Evolutionary conservation across 2,329 filamentous ascomycete genomes (phyloP).

Genomic region (Monosporascus sp.): DNA sequence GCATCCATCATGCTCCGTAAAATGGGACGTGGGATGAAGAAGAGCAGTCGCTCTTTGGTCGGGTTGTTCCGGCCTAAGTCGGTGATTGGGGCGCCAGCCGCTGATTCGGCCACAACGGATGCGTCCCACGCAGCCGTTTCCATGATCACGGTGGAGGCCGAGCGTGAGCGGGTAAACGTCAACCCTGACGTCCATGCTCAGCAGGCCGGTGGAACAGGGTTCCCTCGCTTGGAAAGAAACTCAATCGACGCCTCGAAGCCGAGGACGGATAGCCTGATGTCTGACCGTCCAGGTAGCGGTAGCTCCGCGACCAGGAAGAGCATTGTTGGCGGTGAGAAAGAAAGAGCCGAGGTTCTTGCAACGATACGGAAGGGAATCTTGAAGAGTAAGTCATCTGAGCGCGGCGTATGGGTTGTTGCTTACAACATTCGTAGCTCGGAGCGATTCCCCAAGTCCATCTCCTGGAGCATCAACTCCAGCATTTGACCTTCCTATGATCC

Average conservation of each 20-base stretch:
- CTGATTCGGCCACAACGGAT: slow-evolving; percentile 61
- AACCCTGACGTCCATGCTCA: slow-evolving; percentile 65
- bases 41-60: slow-evolving; percentile 82
- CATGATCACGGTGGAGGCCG: slow-evolving; percentile 93
- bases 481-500: slow-evolving; percentile 56
- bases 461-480: slow-evolving; percentile 49
- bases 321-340: slow-evolving; percentile 83
- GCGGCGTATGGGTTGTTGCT: slow-evolving; percentile 7
- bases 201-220: slow-evolving; percentile 67
- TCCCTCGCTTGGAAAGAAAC: slow-evolving; percentile 78
- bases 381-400: slow-evolving; percentile 60
- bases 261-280: slow-evolving; percentile 32
- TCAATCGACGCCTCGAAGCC: slow-evolving; percentile 63
- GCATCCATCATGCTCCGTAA: slow-evolving; percentile 94
- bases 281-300: slow-evolving; percentile 53
- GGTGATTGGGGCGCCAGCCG: slow-evolving; percentile 68
- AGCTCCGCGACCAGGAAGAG: slow-evolving; percentile 69
- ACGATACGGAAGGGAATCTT: slow-evolving; percentile 93
- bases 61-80: slow-evolving; percentile 95
- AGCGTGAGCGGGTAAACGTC: slow-evolving; percentile 77
- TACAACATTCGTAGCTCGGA: slow-evolving; percentile 46
- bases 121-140: slow-evolving; percentile 80
- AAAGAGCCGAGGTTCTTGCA: slow-evolving; percentile 85
- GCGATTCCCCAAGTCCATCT: slow-evolving; percentile 63
- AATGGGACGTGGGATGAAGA: slow-evolving; percentile 99